These are phyloP conservation scores for Fusarium siculi DNA, from an alignment of 2,329 filamentous ascomycete species.

Conservation along the genomic window DNA sequence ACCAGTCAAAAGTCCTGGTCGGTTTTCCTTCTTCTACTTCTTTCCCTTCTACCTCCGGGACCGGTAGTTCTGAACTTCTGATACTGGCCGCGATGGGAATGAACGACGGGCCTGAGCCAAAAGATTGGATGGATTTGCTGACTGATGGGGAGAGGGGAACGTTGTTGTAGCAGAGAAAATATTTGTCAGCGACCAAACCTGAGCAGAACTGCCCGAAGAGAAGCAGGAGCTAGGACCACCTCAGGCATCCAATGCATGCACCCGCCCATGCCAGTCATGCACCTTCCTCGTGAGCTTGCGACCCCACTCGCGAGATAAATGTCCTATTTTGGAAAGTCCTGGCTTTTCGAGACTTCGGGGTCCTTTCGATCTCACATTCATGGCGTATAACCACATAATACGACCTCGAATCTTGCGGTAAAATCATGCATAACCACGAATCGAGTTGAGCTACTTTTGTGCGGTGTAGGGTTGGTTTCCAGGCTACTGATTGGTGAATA, in stretches of 20 bases:
- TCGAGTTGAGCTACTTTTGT: neutral
- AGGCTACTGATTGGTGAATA: neutral
- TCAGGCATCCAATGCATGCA: neutral
- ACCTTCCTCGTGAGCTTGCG: conserved; percentile 3
- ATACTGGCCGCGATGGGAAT: conserved; percentile 23
- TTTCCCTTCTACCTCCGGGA: neutral
- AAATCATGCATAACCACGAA: neutral
- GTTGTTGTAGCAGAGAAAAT: conserved; percentile 37
- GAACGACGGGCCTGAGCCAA: conserved; percentile 13
- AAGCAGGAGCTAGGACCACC: conserved; percentile 32
- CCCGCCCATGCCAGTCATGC: neutral
- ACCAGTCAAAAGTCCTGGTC: neutral
- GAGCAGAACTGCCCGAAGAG: neutral
- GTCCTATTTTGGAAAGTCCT: conserved; percentile 13
- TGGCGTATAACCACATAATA: neutral
- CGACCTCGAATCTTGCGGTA: conserved; percentile 7
- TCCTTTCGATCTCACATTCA: conserved; percentile 10
- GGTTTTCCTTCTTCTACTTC: neutral
- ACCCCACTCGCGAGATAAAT: conserved; percentile 18
- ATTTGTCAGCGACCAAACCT: conserved; percentile 43
- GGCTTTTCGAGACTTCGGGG: neutral
- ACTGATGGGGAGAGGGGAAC: conserved; percentile 33
- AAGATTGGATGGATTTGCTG: conserved; percentile 31
- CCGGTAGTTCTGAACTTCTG: conserved; percentile 11
- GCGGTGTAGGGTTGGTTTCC: neutral